These are phyloP conservation scores for Atkinsonella hypoxylon DNA, from an alignment of 2,329 filamentous ascomycete species.

Conservation along the genomic window DNA sequence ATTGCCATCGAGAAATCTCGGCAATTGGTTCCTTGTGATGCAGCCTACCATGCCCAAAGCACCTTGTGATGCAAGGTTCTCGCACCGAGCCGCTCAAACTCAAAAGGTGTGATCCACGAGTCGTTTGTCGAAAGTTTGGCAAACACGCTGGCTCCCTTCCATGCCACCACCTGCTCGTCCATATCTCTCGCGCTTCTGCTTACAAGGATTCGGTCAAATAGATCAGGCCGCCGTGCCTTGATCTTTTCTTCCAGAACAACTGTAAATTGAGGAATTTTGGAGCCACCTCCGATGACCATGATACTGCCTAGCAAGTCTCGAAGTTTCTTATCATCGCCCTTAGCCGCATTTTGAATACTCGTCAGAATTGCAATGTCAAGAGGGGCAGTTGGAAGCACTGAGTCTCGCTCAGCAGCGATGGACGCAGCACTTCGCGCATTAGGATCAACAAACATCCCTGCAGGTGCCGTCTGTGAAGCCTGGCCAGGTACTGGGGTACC, in stretches of 20 bases:
- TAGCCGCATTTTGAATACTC: constrained; percentile 76
- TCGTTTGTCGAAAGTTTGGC: constrained; percentile 87
- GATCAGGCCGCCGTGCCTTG: constrained; percentile 50
- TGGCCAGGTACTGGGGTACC: constrained; percentile 29
- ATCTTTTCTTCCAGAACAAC: constrained; percentile 74
- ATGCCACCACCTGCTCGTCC: constrained; percentile 92
- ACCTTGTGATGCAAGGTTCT: constrained; percentile 78
- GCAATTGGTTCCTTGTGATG: constrained; percentile 5
- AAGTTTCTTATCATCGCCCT: constrained; percentile 83
- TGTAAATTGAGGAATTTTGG: constrained; percentile 69
- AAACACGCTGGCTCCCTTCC: constrained; percentile 97
- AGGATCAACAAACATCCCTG: constrained; percentile 38
- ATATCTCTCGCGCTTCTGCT: constrained; percentile 75
- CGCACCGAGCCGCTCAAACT: constrained; percentile 78
- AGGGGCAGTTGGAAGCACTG: constrained; percentile 68
- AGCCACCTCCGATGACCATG: constrained; percentile 80
- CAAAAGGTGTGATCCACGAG: constrained; percentile 78
- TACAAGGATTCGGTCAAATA: constrained; percentile 48
- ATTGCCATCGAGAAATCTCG: neutral
- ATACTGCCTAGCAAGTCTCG: constrained; percentile 82
- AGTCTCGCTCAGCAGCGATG: constrained; percentile 61
- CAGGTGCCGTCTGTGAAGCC: constrained; percentile 21
- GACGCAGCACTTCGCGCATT: constrained; percentile 36
- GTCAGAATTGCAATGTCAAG: constrained; percentile 85
- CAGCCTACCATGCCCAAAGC: constrained; percentile 44